These are phyloP conservation scores for Emergomyces orientalis DNA, from an alignment of 2,329 filamentous ascomycete genomes.

Conservation along the genomic window DNA sequence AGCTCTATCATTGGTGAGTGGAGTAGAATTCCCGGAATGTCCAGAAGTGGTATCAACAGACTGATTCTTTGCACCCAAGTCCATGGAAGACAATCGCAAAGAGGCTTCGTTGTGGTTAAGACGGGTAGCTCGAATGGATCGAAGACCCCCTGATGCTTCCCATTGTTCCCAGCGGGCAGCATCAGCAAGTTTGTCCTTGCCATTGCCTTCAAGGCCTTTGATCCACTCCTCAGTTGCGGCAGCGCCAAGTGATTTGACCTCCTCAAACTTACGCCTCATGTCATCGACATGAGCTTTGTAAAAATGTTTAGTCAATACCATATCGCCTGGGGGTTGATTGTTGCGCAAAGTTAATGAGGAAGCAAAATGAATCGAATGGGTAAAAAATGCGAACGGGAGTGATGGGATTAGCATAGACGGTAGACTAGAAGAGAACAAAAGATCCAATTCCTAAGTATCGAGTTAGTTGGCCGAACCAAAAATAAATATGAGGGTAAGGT, in stretches of 20 bases:
- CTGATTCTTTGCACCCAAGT: slow-evolving; percentile 7
- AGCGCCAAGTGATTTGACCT: slow-evolving; percentile 56
- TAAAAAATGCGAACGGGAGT: slow-evolving; percentile 60
- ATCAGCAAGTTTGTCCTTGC: slow-evolving; percentile 52
- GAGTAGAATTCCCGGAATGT: slow-evolving; percentile 11
- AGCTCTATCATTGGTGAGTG: slow-evolving; percentile 10
- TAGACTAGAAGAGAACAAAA: slow-evolving; percentile 53
- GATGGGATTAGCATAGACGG: slow-evolving; percentile 56
- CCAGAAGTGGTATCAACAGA: slow-evolving; percentile 8
- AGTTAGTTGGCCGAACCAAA: slow-evolving; percentile 19
- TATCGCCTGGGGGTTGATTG: slow-evolving; percentile 36
- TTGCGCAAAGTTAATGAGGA: slow-evolving; percentile 46
- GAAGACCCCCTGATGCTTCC: slow-evolving; percentile 41
- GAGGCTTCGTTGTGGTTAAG: slow-evolving; percentile 1
- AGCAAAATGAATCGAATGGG: slow-evolving; percentile 52
- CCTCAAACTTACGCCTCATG: slow-evolving; percentile 53
- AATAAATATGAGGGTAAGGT: slow-evolving; percentile 13
- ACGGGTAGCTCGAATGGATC: slow-evolving; percentile 6
- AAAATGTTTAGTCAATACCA: slow-evolving; percentile 57
- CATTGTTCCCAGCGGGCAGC: slow-evolving; percentile 67
- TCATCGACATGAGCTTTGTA: slow-evolving; percentile 53
- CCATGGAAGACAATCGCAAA: slow-evolving; percentile 2
- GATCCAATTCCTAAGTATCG: slow-evolving; percentile 54
- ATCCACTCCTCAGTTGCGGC: slow-evolving; percentile 67
- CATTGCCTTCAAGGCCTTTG: slow-evolving; percentile 60